Base-by-base conservation (phyloP, 192 early-diverging fungal genomes). In the Podila horticola region DNA sequence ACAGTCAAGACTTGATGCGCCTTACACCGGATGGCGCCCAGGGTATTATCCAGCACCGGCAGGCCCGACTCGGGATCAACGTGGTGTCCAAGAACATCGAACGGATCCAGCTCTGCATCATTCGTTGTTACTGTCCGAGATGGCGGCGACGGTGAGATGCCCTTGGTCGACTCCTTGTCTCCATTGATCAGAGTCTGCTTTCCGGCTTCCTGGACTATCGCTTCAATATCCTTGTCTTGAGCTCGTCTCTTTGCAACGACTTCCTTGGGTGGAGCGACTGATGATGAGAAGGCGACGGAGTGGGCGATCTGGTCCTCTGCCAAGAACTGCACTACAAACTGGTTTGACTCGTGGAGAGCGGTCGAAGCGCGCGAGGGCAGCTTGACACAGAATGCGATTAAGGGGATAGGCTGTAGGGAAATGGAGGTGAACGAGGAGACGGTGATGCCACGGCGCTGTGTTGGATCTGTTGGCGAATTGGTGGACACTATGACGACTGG, bases 391-490 rank as follows among this genome's bases (percentile, higher is more conserved):
- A 93, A 93, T 0, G 89, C 84, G 22, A 93, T 75, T 17, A 90
- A 74, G 10, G 92, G 89, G 8, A 82, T 66, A 11, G 92, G 92
- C 28, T 84, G 66, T 4, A 93, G 73, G 7, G 89, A 88, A 29
- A 93, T 86, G 1, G 92, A 92, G 0, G 89, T 90, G 60, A 93
- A 92, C 6, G 91, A 92, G 12, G 86, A 87, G 33, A 90, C 88
- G 11, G 92, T 93, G 59, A 89, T 92, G 11, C 92, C 92, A 24
- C 88, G 85, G 31, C 79, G 77, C 26, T 82, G 62, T 6, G 62
- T 50, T 33, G 83, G 72, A 58, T 88, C 73, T 3, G 62, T 48
- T 4, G 75, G 79, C 3, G 67, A 59, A 22, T 74, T 67, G 0
- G 88, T 88, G 1, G 89, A 88, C 2, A 91, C 88, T 7, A 90